Evolutionary conservation across 2,329 filamentous ascomycete genomes (phyloP), one percentile per base, ranked within the genome.

Genomic region (Macrophomina tecta): DNA sequence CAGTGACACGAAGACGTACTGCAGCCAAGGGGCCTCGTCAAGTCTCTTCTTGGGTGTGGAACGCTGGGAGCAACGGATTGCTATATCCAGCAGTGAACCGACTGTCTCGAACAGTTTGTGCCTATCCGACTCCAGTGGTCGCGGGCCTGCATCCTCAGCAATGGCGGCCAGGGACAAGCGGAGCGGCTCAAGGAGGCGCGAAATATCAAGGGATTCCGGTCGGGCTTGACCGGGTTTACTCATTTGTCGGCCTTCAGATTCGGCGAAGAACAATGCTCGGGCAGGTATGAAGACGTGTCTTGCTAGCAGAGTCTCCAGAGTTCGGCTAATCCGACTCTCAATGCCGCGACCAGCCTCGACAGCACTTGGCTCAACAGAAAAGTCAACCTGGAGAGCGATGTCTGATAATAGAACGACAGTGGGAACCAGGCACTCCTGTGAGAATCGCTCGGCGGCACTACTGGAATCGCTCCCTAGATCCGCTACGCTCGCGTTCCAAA

Each of bases 21-120:
- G 80, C 9, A 83, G 73, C 82, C 82, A 84, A 4, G 81, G 77
- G 46, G 72, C 74, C 68, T 83, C 81, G 7, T 75, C 72, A 9
- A 76, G 70, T 28, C 76, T 78, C 66, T 77, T 76, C 65, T 77
- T 79, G 8, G 79, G 77, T 3, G 78, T 82, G 18, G 75, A 75
- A 3, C 76, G 76, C 30, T 79, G 76, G 5, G 77, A 78, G 36
- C 76, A 78, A 42, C 79, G 77, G 8, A 83, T 74, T 5, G 78
- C 76, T 45, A 83, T 68, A 51, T 81, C 77, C 4, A 83, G 72
- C 16, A 84, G 68, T 16, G 65, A 62, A n/a, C 48, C 65, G 46
- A 62, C 49, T 6, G 51, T 49, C 45, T 60, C 38, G 34, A 67
- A 65, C 8, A 67, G 38, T 23, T 53, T 56, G 16, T 38, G 52